Evolutionary conservation across 192 early-diverging fungal genomes (phyloP), one percentile per base, ranked within the genome.

Genomic region (Spinellus fusiger): DNA sequence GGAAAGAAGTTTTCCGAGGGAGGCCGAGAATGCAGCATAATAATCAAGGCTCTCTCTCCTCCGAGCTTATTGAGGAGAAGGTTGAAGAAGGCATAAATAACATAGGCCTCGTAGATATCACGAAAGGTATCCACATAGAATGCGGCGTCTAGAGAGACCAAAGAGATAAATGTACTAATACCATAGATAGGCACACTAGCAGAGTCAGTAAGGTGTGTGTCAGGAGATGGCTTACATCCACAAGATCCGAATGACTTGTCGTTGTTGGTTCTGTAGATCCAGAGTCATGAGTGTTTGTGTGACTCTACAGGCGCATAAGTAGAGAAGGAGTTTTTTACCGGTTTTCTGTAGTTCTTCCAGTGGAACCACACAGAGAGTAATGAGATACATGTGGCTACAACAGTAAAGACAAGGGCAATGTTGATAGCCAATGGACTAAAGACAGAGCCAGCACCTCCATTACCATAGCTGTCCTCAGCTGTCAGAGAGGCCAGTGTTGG

Each of bases 91-190:
- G 89, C 88, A 75, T 96, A 96, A 48, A 96, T 89, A 25, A 96
- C 94, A 80, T 95, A 96, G 28, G 91, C 93, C 70, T 96, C 94
- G 64, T 96, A 96, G 6, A 96, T 82, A 56, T 96, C 94, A 35
- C 95, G 82, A 59, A 98, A 74, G 1, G 91, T 86, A 56, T 98
- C 95, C 4, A 95, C 82, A 57, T 92, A 95, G 54, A 90, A 89
- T 22, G 93, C 86, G 4, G 80, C 74, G 34, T 77, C 69, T 18
- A 83, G 68, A n/a, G 91, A 93, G 3, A 85, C 75, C 44, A 98
- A 73, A 9, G 83, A 84, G 2, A 82, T 79, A 68, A 88, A 86
- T 0, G 93, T 92, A 5, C 92, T 88, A 20, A 95, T 67, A 25
- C 89, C 91, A 62, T 93, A 96, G 26, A 96, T 80, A 5, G 94